Base-by-base conservation (phyloP, 176 grass and related monocot species). In the Musa itinerans region DNA sequence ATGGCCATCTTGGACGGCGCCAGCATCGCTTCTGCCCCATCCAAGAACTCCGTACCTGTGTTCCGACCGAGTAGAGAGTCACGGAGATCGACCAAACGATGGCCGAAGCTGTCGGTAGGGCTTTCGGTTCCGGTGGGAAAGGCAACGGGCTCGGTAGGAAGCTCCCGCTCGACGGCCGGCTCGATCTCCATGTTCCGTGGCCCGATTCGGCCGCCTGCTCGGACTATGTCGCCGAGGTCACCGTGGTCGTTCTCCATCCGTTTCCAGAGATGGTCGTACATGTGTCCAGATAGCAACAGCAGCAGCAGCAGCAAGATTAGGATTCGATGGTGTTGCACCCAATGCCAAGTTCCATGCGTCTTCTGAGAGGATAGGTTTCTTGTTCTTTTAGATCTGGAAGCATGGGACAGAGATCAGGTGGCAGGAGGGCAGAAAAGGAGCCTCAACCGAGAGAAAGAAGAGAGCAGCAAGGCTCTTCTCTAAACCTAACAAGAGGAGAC, bases 251-350 rank as follows among this genome's bases (percentile, higher is more conserved):
- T 74, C 21, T 85, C 89, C 81, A 71, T 83, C 82, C 76, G 71
- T 86, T 90, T 78, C 85, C 84, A 81, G 81, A 81, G 88, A 87
- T 80, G 92, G 82, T 96, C 93, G 65, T 89, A 96, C 93, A 96
- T 92, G 78, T 55, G 69, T 74, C 12, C 34, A 5, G 34, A 43
- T 43, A 43, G 34, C 0, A n/a, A n/a, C n/a, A 43, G 34, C 10
- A 43, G 34, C 34, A 5, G 34, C 34, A 43, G 34, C 29, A 29
- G 3, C 34, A 43, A 29, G 34, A 43, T 43, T 43, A 43, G 34
- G 34, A 5, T 43, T 43, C 6, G 34, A 43, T 6, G 34, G 4
- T 43, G 34, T 43, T 43, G 34, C 34, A 43, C 34, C 34, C 4
- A 43, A 43, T 5, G 34, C 34, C 34, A 43, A 43, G 34, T 43